Percentiles rank a stretch among this genome's conserved stretches.
Evolutionary conservation across 371 early-diverging fungal genomes (phyloP).

Genomic region (Batkoa obscura): DNA sequence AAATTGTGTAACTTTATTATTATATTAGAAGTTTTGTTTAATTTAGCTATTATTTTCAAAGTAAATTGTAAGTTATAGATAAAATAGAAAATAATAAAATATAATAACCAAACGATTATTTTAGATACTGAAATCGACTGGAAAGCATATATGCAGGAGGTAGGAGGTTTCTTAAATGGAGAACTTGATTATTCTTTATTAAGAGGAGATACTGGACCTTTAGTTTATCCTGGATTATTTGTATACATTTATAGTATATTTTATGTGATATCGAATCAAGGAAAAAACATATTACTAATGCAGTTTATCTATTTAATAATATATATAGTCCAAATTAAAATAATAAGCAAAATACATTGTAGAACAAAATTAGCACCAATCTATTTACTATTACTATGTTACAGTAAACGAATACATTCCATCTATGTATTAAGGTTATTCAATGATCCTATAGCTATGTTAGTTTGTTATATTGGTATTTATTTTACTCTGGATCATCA

Average conservation of each 20-base stretch:
- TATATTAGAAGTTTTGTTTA: too few species aligned
- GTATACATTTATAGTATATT: slow-evolving; percentile 64
- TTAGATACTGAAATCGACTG: slow-evolving; percentile 92
- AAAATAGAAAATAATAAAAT: too few species aligned
- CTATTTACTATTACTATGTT: slow-evolving; percentile 29
- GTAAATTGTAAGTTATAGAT: too few species aligned
- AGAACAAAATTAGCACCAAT: slow-evolving; percentile 38
- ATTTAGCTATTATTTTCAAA: too few species aligned
- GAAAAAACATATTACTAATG: slow-evolving; percentile 40
- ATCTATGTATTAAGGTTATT: slow-evolving; percentile 77
- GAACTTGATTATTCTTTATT: slow-evolving; percentile 63
- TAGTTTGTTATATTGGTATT: slow-evolving; percentile 41
- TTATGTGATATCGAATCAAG: slow-evolving; percentile 39
- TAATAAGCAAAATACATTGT: slow-evolving; percentile 26
- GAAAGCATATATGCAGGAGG: slow-evolving; percentile 86
- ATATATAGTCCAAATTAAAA: too few species aligned
- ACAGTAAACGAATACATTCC: slow-evolving; percentile 72
- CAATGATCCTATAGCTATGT: slow-evolving; percentile 81
- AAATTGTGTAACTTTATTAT: too few species aligned
- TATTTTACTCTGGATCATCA: slow-evolving; percentile 29
- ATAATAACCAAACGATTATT: too few species aligned
- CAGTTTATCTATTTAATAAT: slow-evolving; percentile 72
- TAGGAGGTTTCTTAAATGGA: slow-evolving; percentile 48
- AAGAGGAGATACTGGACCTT: slow-evolving; percentile 79
- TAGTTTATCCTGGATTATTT: slow-evolving; percentile 91